Base-by-base conservation (phyloP, 805 yeast species). In the Candida xyloterini region DNA sequence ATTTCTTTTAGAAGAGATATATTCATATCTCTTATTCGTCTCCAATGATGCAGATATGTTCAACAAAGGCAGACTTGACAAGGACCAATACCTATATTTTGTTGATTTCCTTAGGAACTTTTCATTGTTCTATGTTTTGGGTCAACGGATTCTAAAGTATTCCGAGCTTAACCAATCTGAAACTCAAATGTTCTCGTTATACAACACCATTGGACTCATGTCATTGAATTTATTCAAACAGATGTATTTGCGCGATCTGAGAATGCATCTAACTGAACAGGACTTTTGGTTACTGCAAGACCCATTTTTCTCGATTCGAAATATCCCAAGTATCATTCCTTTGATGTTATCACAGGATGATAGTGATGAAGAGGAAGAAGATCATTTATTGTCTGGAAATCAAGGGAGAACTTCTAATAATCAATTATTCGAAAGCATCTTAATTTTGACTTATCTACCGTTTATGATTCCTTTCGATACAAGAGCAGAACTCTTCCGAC, bases 391-490 rank as follows among this genome's bases (percentile, higher is more conserved):
- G n/a, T 23, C 4, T 4, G 25, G 10, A 10, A 23, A 23, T 7
- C 25, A 23, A 11, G 10, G 34, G 47, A 9, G 53, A 51, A 32
- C 27, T 44, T 22, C 44, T 42, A 22, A 21, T 42, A 14, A 45
- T 28, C 50, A 41, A 11, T 44, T 47, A 15, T 31, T 46, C 5
- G 56, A 57, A 81, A 5, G 67, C 78, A 33, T 68, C 67, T 10
- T 73, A 68, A 40, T 90, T 0, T 68, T 86, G 32, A 67, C 74
- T 1, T 72, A 76, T 35, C 65, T 81, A 3, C 96, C 98, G 3
- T 91, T 85, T 56, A 82, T 89, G 65, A 69, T 91, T 6, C 78
- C 86, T 0, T 91, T 91, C 59, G 71, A 73, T 16, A 73, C 76
- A 24, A 69, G 99, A 33, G 96, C 87, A 0, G 73, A 71, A 35